Base-by-base conservation (phyloP, 2,329 filamentous ascomycete genomes). In the Fusarium sp. region DNA sequence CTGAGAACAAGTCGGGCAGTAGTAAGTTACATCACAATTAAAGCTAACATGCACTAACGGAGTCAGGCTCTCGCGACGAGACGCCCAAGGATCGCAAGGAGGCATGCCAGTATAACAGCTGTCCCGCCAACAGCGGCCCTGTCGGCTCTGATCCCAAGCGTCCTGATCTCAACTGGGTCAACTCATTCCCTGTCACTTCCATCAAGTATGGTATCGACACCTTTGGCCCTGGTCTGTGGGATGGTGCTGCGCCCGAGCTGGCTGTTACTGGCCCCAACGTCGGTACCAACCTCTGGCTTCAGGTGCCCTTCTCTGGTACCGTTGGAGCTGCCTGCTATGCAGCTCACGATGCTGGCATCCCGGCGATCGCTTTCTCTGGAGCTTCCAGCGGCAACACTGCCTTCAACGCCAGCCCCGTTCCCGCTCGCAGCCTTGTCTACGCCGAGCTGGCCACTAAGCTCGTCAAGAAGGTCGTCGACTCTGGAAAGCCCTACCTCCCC, bases 301-400 rank as follows among this genome's bases (percentile, higher is more conserved):
- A 81, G 2, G 83, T 86, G 0, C 84, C 80, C 20, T 84, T 90
- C 76, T 91, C 89, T 1, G 90, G 90, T 5, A 92, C 90, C 20
- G 86, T 90, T n/a, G 89, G 89, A 55, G 87, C 87, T 0, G 87
- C 89, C 7, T 83, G 81, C 33, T 87, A 88, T 68, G 89, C 90
- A 0, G 85, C 82, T 4, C 76, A 80, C 40, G 80, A 85, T 18
- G 80, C 80, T 1, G 83, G 84, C 1, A 85, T 91, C 61, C 90
- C 90, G 0, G 86, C 86, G n/a, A 84, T 93, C 61, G 90, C 89
- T 14, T 92, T 92, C 79, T 89, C 86, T 0, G 90, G 89, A 6
- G 77, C 78, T 2, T 83, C 83, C 0, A 80, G 81, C 6, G 81
- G 81, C 13, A 82, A 79, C 27, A 84, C 85, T 1, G 82, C 85